Conservation (phyloP, 2,329 filamentous ascomycete genomes). For the Cordyceps cicadae region DNA sequence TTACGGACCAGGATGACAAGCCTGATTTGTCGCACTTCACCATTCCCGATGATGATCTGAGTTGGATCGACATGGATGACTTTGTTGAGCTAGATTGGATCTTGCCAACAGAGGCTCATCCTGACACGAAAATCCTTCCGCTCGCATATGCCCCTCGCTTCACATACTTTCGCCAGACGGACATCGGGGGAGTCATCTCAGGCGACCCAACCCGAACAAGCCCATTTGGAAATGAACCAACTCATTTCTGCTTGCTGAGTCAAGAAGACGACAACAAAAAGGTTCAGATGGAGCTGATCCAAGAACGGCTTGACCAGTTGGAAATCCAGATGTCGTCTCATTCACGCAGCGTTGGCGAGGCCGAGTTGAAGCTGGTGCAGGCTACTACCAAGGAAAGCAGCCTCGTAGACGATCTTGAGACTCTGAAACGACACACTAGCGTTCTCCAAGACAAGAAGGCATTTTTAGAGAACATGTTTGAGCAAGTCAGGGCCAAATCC, state of each 20-base stretch:
- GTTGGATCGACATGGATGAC: constrained; percentile 99
- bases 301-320: constrained; percentile 69
- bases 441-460: constrained; percentile 50
- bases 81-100: constrained; percentile 98
- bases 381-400: constrained; percentile 41
- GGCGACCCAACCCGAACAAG: constrained; percentile 78
- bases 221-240: constrained; percentile 86
- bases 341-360: constrained; percentile 61
- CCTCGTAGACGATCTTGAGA: constrained; percentile 51
- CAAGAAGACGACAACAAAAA: constrained; percentile 78
- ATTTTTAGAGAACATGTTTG: constrained; percentile 51
- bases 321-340: constrained; percentile 71
- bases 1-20: constrained; percentile 47
- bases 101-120: constrained; percentile 78
- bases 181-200: constrained; percentile 71
- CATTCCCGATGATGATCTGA: constrained; percentile 90
- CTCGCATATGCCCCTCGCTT: constrained; percentile 88
- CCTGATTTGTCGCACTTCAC: constrained; percentile 80
- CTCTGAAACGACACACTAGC: constrained; percentile 44
- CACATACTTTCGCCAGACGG: constrained; percentile 95
- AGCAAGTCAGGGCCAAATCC: constrained; percentile 36
- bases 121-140: constrained; percentile 88
- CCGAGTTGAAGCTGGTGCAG: constrained; percentile 58
- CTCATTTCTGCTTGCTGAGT: constrained; percentile 93
- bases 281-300: constrained; percentile 80